Evolutionary conservation across 164 flowering plant species (phyloP), one percentile per base, ranked within the genome.

Genomic region (Vitis amurensis): DNA sequence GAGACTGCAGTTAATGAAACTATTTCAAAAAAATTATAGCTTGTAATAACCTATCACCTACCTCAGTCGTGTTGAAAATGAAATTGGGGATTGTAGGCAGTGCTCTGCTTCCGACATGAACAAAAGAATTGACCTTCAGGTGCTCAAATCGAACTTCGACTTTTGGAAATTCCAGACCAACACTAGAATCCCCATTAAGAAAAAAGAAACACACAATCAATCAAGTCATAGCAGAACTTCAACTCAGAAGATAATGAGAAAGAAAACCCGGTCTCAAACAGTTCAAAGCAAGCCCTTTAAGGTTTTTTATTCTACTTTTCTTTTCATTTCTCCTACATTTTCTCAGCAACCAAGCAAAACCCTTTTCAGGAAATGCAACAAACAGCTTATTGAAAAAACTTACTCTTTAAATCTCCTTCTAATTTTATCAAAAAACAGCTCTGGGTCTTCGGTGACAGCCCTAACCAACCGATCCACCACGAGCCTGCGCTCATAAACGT

Each of bases 61-160:
- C 99, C 96, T 95, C 99, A 48, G 88, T 57, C 89, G 86, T 90
- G 82, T 95, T 91, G 72, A 80, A 67, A 56, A 92, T 79, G 71
- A 90, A 95, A 73, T 95, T 95, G 31, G 98, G 90, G 84, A 95
- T 89, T 2, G 99, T 95, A 19, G 99, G 99, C 74, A 95, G 73
- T 16, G 98, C 99, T 80, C 99, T 87, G 74, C 94, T 92, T 68
- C 98, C 98, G 50, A 83, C 78, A 58, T 89, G 97, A 15, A 90
- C 92, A 71, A 71, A 88, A 29, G 99, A 70, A 69, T 90, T 90
- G 50, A 95, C 91, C 59, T 72, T 84, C 53, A 95, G 74, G 74
- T 86, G 71, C 81, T 91, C 82, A 78, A 86, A 91, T 60, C 99
- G 83, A 71, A 95, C 97, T 77, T 92, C 98, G 55, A 91, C 82